Evolutionary conservation across 208 protist species (phyloP).

Genomic region (Leishmania tarentolae): DNA sequence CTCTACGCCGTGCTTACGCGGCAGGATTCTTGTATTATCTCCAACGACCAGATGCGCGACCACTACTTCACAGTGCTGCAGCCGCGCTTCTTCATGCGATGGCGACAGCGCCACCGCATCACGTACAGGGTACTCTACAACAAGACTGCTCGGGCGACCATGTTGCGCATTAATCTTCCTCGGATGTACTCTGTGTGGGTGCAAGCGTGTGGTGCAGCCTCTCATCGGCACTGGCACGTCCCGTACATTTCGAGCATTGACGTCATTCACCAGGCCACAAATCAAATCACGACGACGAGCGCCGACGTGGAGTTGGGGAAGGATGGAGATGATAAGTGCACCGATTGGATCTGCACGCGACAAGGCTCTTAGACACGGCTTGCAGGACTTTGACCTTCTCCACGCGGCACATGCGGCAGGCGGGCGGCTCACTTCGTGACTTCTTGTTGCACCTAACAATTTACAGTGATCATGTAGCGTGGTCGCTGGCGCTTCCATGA

Average conservation of each 20-base stretch:
- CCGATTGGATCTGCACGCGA: constrained; percentile 77
- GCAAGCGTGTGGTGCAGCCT: constrained; percentile 38
- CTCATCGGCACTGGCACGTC: constrained; percentile 70
- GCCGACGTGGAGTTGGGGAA: constrained; percentile 64
- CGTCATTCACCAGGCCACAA: constrained; percentile 80
- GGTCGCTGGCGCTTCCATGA: background rate
- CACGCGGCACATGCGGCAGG: background rate
- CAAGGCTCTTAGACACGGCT: background rate
- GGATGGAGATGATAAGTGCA: constrained; percentile 83
- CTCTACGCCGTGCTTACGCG: constrained; percentile 64
- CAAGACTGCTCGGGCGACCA: constrained; percentile 24
- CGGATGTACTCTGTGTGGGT: constrained; percentile 78
- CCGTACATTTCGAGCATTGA: constrained; percentile 58
- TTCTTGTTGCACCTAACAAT: background rate
- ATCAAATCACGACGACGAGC: constrained; percentile 37
- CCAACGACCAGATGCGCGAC: constrained; percentile 89
- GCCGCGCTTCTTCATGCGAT: constrained; percentile 78
- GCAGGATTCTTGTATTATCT: constrained; percentile 58
- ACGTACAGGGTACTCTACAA: constrained; percentile 76
- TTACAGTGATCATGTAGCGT: background rate
- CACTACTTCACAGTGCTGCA: constrained; percentile 84
- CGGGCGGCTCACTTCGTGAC: background rate
- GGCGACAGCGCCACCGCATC: constrained; percentile 83
- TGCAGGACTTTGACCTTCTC: background rate
- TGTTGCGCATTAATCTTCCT: constrained; percentile 44